Percentiles rank a stretch among this genome's conserved stretches.
Conservation (phyloP, 768 basidiomycete genomes). For the Tulasnella sp. region DNA sequence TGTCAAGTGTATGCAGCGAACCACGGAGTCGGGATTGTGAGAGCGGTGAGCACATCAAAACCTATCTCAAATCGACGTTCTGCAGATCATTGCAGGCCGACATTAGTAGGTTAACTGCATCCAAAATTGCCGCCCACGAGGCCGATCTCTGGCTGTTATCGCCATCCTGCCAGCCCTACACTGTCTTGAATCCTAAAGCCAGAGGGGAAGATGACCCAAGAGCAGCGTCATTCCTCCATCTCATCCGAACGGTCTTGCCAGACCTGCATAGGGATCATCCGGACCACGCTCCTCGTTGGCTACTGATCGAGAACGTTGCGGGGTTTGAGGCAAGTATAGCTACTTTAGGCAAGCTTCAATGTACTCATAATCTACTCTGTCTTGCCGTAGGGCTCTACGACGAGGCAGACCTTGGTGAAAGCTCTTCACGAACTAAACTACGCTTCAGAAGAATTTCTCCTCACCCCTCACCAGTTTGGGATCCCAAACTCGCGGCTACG, state of each 20-base stretch:
- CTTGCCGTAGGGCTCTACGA: slow-evolving; percentile 57
- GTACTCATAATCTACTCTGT: background rate
- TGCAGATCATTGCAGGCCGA: slow-evolving; percentile 35
- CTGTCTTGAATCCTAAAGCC: slow-evolving; percentile 59
- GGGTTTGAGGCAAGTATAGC: slow-evolving; percentile 65
- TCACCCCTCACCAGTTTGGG: slow-evolving; percentile 68
- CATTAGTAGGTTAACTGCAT: slow-evolving; percentile 45
- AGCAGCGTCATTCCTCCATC: slow-evolving; percentile 62
- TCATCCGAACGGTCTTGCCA: slow-evolving; percentile 52
- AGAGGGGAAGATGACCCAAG: slow-evolving; percentile 63
- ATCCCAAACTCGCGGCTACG: slow-evolving; percentile 74
- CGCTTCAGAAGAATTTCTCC: slow-evolving; percentile 43
- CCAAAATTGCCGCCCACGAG: slow-evolving; percentile 33
- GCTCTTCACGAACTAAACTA: slow-evolving; percentile 47
- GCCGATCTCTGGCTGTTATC: slow-evolving; percentile 69
- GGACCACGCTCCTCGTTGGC: slow-evolving; percentile 39
- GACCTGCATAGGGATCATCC: slow-evolving; percentile 31
- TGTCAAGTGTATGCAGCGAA: slow-evolving; percentile 60
- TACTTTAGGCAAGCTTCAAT: background rate
- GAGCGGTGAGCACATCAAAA: slow-evolving; percentile 32
- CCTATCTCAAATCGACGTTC: background rate
- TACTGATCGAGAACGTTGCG: slow-evolving; percentile 72
- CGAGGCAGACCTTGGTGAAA: slow-evolving; percentile 43
- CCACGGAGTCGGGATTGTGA: slow-evolving; percentile 35
- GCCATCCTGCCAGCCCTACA: slow-evolving; percentile 78